phyloP scores from a whole-genome alignment of 2,329 filamentous ascomycete species.

The Parastagonospora nodorum region DNA sequence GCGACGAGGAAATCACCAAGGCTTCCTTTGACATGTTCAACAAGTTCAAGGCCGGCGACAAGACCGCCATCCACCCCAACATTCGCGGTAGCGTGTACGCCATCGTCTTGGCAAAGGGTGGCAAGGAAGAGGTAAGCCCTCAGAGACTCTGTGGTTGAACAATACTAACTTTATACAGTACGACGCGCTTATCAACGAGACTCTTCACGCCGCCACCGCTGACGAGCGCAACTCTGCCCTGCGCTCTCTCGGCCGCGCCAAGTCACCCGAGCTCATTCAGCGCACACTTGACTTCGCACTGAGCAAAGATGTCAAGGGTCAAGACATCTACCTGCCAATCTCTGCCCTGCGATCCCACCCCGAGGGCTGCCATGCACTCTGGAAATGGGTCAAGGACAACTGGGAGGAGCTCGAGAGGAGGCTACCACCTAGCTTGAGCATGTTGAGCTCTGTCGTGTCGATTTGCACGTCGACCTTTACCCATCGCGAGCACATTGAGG shows the following conservation, averaged over 20 bases:
- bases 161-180: constrained; percentile 59
- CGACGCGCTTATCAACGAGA: constrained; percentile 75
- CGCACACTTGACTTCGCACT: constrained; percentile 77
- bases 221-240: constrained; percentile 93
- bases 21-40: constrained; percentile 89
- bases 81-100: constrained; percentile 85
- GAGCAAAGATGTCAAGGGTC: constrained; percentile 83
- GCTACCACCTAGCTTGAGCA: constrained; percentile 82
- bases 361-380: constrained; percentile 79
- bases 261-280: constrained; percentile 78
- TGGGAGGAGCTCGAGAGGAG: constrained; percentile 84
- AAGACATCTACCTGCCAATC: constrained; percentile 91
- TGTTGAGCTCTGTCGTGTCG: constrained; percentile 82
- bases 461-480: constrained; percentile 84
- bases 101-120: constrained; percentile 82
- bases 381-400: constrained; percentile 81
- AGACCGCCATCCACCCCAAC: constrained; percentile 85
- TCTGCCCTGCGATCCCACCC: constrained; percentile 76
- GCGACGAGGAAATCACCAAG: constrained; percentile 76
- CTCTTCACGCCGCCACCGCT: constrained; percentile 73
- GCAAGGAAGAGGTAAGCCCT: constrained; percentile 72
- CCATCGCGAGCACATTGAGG: constrained; percentile 72
- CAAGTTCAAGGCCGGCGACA: constrained; percentile 80
- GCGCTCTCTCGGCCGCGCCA: constrained; percentile 78
- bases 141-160: neutral